phyloP scores from a whole-genome alignment of 1,284 basidiomycete genomes.

The Phlebopus sp. region DNA sequence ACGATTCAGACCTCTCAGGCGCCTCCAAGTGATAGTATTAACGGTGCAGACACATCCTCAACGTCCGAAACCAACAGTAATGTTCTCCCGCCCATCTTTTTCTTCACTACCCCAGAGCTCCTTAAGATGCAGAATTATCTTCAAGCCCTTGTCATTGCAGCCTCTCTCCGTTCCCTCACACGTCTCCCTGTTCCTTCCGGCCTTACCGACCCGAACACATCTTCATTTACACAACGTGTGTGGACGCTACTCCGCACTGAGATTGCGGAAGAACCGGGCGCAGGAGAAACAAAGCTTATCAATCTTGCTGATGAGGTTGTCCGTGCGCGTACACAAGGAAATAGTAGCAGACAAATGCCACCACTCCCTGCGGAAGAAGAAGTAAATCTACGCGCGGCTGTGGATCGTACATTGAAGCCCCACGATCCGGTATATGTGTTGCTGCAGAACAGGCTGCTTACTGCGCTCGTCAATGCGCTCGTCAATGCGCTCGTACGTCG shows the following conservation, averaged over 20 bases:
- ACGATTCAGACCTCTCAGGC: constrained; percentile 11
- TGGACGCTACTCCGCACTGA: constrained; percentile 64
- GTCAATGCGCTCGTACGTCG: constrained; percentile 29
- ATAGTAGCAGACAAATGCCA: constrained; percentile 2
- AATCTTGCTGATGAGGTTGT: constrained; percentile 72
- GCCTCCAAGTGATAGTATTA: background rate
- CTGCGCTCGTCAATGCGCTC: constrained; percentile 40
- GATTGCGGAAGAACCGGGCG: constrained; percentile 43
- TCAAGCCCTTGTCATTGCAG: constrained; percentile 66
- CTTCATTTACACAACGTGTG: constrained; percentile 50
- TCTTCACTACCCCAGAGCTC: constrained; percentile 52
- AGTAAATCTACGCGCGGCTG: constrained; percentile 48
- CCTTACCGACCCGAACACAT: constrained; percentile 3
- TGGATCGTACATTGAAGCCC: constrained; percentile 57
- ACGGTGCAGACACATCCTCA: constrained; percentile 9
- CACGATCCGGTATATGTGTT: constrained; percentile 65
- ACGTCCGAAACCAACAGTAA: constrained; percentile 29
- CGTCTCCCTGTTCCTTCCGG: constrained; percentile 34
- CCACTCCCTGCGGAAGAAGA: constrained; percentile 43
- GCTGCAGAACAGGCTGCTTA: constrained; percentile 53
- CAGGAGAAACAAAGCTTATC: constrained; percentile 49
- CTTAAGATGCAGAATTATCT: constrained; percentile 64
- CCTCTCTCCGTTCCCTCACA: constrained; percentile 55
- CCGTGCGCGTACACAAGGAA: constrained; percentile 37
- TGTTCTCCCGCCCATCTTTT: constrained; percentile 57